Conservation (phyloP, 1,284 basidiomycete genomes). For the Fistulina hepatica region DNA sequence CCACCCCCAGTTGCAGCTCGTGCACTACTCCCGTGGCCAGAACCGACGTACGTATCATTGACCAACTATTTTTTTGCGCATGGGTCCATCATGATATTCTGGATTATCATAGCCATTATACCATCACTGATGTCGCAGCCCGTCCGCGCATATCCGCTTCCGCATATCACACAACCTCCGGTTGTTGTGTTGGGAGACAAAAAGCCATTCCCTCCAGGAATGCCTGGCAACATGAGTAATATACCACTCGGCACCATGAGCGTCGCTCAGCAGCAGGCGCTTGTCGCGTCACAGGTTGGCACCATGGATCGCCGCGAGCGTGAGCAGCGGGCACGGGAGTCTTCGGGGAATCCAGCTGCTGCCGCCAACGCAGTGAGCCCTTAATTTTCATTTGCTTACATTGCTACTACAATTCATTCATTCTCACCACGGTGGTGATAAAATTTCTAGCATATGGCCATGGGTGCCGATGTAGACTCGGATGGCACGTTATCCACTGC, state of each 20-base stretch:
- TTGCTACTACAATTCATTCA: too few species aligned
- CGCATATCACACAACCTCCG: slow-evolving; percentile 48
- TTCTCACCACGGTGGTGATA: too few species aligned
- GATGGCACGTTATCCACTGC: slow-evolving; percentile 34
- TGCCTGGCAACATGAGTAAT: slow-evolving; percentile 21
- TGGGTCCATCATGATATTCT: too few species aligned
- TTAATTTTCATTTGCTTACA: background rate
- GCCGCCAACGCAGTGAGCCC: slow-evolving; percentile 22
- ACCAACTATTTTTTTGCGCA: slow-evolving; percentile 12
- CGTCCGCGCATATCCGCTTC: slow-evolving; percentile 57
- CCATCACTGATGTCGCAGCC: slow-evolving; percentile 42
- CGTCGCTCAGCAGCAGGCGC: slow-evolving; percentile 39
- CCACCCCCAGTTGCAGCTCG: slow-evolving; percentile 52
- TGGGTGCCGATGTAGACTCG: slow-evolving; percentile 28
- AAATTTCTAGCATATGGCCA: slow-evolving; percentile 6
- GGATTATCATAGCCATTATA: background rate
- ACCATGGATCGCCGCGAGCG: slow-evolving; percentile 58
- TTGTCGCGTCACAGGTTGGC: slow-evolving; percentile 59
- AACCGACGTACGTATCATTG: slow-evolving; percentile 12
- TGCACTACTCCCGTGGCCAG: slow-evolving; percentile 61
- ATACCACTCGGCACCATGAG: slow-evolving; percentile 20
- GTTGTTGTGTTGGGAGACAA: slow-evolving; percentile 62
- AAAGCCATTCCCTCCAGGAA: slow-evolving; percentile 36
- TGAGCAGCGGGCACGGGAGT: slow-evolving; percentile 38
- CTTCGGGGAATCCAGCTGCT: too few species aligned